Evolutionary conservation across 768 basidiomycete species (phyloP).

Genomic region (Leccinum variicolor): DNA sequence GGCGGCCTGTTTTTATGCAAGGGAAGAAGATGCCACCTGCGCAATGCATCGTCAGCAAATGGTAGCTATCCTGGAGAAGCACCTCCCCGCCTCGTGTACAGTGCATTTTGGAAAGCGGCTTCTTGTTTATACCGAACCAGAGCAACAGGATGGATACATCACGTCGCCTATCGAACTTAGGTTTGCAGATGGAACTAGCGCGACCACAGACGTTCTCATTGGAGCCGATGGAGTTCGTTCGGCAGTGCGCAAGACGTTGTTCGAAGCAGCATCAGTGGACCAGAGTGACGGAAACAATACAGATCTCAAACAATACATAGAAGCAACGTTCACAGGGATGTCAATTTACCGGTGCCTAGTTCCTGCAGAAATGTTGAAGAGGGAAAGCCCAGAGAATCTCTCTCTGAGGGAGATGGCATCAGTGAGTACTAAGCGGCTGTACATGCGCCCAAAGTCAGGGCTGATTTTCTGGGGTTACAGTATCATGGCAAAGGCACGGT

Average conservation of each 20-base stretch:
- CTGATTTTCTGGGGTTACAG: conserved; percentile 12
- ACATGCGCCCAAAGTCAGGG: background rate
- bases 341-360: conserved; percentile 38
- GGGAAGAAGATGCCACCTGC: conserved; percentile 3
- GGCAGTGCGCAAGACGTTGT: conserved; percentile 21
- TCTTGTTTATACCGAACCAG: conserved; percentile 7
- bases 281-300: background rate
- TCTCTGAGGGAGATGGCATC: conserved; percentile 13
- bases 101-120: conserved; percentile 19
- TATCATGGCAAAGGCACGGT: conserved; percentile 13
- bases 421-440: conserved; percentile 16
- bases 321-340: conserved; percentile 41
- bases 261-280: conserved; percentile 13
- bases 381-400: conserved; percentile 18
- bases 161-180: conserved; percentile 9
- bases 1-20: background rate
- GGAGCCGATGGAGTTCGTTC: conserved; percentile 45
- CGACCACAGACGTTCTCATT: conserved; percentile 40
- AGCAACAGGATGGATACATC: conserved; percentile 24
- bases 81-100: conserved; percentile 16
- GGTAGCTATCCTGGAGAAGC: conserved; percentile 15
- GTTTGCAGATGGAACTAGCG: conserved; percentile 17
- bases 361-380: conserved; percentile 28
- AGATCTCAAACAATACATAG: conserved; percentile 8
- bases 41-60: conserved; percentile 23